Conservation (phyloP, 495 filamentous ascomycete genomes). For the Penicillium dipodomyicola region DNA sequence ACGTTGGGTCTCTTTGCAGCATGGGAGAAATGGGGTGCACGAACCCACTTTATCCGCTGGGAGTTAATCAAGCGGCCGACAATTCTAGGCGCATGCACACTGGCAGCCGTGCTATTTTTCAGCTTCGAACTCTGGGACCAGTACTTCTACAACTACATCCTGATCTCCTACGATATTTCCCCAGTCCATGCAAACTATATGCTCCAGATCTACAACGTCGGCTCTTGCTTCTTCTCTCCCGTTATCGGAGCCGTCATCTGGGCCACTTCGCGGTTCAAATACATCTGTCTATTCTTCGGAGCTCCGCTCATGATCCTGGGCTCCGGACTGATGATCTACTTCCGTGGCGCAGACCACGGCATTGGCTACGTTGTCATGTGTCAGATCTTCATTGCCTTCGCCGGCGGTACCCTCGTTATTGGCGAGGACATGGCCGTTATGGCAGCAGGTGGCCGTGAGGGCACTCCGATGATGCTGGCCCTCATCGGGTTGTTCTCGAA, state of each 20-base stretch:
- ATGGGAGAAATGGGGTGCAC: slow-evolving; percentile 59
- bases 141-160: slow-evolving; percentile 69
- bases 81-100: slow-evolving; percentile 59
- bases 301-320: slow-evolving; percentile 64
- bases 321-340: slow-evolving; percentile 64
- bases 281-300: slow-evolving; percentile 58
- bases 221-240: slow-evolving; percentile 61
- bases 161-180: slow-evolving; percentile 63
- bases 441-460: slow-evolving; percentile 59
- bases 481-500: slow-evolving; percentile 62
- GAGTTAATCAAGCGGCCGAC: slow-evolving; percentile 61
- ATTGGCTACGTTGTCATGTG: slow-evolving; percentile 74
- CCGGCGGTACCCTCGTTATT: slow-evolving; percentile 64
- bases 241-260: slow-evolving; percentile 59
- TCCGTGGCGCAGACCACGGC: slow-evolving; percentile 57
- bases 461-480: slow-evolving; percentile 70
- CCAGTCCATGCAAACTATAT: slow-evolving; percentile 62
- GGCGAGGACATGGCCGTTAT: slow-evolving; percentile 71
- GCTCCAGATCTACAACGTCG: slow-evolving; percentile 66
- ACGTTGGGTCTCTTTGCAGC: slow-evolving; percentile 55
- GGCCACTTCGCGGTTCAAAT: slow-evolving; percentile 55
- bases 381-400: slow-evolving; percentile 75
- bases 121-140: slow-evolving; percentile 66
- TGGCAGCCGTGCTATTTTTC: slow-evolving; percentile 56
- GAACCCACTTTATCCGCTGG: slow-evolving; percentile 60